These are phyloP conservation scores for Marchantia paleacea DNA, from an alignment of 225 moss, liverwort and hornwort species.

Conservation along the genomic window DNA sequence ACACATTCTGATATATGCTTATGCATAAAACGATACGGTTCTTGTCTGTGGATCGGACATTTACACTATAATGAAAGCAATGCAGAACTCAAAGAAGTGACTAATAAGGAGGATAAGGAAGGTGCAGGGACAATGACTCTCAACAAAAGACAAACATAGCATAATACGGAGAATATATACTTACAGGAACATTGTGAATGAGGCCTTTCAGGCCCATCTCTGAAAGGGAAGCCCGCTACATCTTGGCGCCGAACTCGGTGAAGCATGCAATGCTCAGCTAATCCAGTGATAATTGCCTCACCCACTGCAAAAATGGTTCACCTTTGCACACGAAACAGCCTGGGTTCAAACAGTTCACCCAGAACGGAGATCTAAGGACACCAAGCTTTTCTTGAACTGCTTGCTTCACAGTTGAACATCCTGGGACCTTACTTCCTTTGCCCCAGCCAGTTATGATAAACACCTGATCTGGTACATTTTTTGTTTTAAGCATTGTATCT, in stretches of 20 bases:
- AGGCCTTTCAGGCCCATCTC: background rate
- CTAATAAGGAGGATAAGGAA: background rate
- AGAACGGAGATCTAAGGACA: constrained; percentile 30
- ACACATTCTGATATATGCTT: too few relatives aligned
- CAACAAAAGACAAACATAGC: too few relatives aligned
- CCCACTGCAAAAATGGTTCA: constrained; percentile 28
- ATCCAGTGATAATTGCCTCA: constrained; percentile 12
- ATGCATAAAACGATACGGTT: too few relatives aligned
- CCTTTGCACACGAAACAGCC: constrained; percentile 40
- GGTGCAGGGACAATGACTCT: background rate
- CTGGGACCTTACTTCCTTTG: constrained; percentile 36
- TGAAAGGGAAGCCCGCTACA: background rate
- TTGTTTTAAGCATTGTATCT: constrained; percentile 12
- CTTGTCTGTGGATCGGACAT: too few relatives aligned
- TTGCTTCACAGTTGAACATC: constrained; percentile 36
- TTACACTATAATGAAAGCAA: background rate
- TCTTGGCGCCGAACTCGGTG: background rate
- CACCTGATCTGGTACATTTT: constrained; percentile 29
- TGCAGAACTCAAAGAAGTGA: background rate
- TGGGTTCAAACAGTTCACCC: constrained; percentile 24
- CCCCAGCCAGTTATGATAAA: constrained; percentile 41
- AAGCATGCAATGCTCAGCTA: background rate
- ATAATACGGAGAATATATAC: background rate
- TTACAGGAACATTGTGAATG: background rate
- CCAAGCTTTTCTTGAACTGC: constrained; percentile 23